phyloP scores from a whole-genome alignment of 2,329 filamentous ascomycete species.

The Alternaria ethzedia region DNA sequence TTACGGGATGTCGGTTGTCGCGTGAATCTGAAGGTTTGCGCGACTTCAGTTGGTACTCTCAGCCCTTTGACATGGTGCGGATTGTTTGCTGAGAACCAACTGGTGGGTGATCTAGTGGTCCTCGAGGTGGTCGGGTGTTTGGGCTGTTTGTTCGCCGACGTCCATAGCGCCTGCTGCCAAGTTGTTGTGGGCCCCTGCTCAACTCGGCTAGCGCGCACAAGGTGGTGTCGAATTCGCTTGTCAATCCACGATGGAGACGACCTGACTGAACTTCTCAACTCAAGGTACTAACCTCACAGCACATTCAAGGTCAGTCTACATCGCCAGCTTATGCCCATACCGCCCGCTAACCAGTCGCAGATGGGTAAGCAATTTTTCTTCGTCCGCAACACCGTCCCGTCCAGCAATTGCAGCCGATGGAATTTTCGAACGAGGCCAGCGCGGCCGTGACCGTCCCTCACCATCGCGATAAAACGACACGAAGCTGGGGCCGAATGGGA shows the following conservation, averaged over 20 bases:
- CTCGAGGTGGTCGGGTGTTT: constrained; percentile 25
- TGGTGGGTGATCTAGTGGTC: background rate
- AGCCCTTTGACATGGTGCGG: constrained; percentile 3
- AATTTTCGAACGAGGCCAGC: constrained; percentile 27
- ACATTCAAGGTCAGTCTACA: constrained; percentile 59
- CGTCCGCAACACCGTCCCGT: constrained; percentile 24
- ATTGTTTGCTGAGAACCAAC: background rate
- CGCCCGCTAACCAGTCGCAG: constrained; percentile 52
- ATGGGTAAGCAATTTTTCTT: constrained; percentile 64
- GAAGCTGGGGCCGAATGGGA: background rate
- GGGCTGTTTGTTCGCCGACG: constrained; percentile 28
- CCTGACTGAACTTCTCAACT: constrained; percentile 40
- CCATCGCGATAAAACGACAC: constrained; percentile 4
- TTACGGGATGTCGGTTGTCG: constrained; percentile 1
- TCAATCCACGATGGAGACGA: constrained; percentile 20
- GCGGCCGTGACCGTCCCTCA: constrained; percentile 13
- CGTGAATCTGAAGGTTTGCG: constrained; percentile 5
- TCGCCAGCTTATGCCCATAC: constrained; percentile 1
- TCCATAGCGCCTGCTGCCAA: constrained; percentile 15
- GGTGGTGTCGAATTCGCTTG: constrained; percentile 25
- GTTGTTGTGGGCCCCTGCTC: constrained; percentile 13
- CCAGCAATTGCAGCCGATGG: constrained; percentile 45
- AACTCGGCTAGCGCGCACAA: constrained; percentile 33
- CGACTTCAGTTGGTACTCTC: constrained; percentile 5
- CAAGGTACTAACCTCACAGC: constrained; percentile 55